Percentiles rank a stretch among this genome's conserved stretches.
These are phyloP conservation scores for Fusarium temperatum DNA, from an alignment of 2,329 filamentous ascomycete species.

Conservation along the genomic window DNA sequence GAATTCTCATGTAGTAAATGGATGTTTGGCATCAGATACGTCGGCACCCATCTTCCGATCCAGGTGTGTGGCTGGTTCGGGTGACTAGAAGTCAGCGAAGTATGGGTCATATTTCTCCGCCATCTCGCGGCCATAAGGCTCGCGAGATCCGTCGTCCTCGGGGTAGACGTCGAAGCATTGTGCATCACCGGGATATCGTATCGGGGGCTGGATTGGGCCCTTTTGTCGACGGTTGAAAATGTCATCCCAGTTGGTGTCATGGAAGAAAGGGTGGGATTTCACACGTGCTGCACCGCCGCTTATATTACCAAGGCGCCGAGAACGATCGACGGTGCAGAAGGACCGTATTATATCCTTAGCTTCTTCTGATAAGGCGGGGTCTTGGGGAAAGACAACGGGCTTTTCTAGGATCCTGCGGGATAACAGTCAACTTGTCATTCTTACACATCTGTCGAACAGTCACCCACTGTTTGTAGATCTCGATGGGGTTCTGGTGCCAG, in stretches of 20 bases:
- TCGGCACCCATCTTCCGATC: not conserved
- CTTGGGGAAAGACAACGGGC: slow-evolving; percentile 76
- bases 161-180: slow-evolving; percentile 86
- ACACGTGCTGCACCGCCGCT: slow-evolving; percentile 76
- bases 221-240: slow-evolving; percentile 69
- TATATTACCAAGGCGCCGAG: slow-evolving; percentile 80
- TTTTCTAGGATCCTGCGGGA: slow-evolving; percentile 76
- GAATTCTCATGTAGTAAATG: not conserved
- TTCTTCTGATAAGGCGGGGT: slow-evolving; percentile 70
- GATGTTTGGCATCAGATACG: not conserved
- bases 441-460: not conserved
- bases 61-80: not conserved
- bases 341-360: slow-evolving; percentile 79
- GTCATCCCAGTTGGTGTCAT: slow-evolving; percentile 76
- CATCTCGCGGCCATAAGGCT: slow-evolving; percentile 76
- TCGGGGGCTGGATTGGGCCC: slow-evolving; percentile 79
- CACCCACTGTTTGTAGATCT: slow-evolving; percentile 81
- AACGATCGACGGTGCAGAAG: slow-evolving; percentile 82
- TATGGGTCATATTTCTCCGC: slow-evolving; percentile 73
- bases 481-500: slow-evolving; percentile 86
- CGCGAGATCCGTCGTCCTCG: slow-evolving; percentile 73
- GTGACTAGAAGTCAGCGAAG: slow-evolving; percentile 70
- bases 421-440: not conserved
- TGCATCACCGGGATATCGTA: slow-evolving; percentile 77
- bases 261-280: slow-evolving; percentile 81